Percentiles rank a stretch among this genome's conserved stretches.
Conservation (phyloP, 345 rosid genomes). For the Dipteronia sinensis region DNA sequence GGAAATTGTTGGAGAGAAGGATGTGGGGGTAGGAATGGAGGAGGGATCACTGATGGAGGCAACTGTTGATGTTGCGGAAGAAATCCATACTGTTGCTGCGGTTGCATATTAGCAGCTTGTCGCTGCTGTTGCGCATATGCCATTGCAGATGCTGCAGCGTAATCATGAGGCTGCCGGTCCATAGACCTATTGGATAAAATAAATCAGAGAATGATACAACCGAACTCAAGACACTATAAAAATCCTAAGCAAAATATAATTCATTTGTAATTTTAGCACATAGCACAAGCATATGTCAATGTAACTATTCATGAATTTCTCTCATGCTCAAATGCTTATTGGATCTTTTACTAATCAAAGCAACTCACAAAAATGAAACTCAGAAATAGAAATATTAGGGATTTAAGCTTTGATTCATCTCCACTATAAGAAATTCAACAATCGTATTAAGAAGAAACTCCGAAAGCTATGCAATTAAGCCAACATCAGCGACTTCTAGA, state of each 20-base stretch:
- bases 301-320: neutral
- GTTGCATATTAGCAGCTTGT: slow-evolving; percentile 63
- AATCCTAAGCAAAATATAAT: neutral
- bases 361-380: no score
- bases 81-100: slow-evolving; percentile 71
- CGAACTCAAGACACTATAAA: neutral
- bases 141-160: slow-evolving; percentile 63
- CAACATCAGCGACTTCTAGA: no score
- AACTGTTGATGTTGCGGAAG: slow-evolving; percentile 83
- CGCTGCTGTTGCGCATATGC: slow-evolving; percentile 65
- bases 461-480: no score
- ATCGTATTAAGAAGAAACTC: no score
- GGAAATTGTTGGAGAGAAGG: slow-evolving; percentile 86
- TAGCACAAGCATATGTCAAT: neutral
- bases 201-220: no score
- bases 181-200: slow-evolving; percentile 14
- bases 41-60: slow-evolving; percentile 50
- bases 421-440: no score
- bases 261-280: neutral
- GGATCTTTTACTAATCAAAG: neutral
- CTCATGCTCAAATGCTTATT: neutral
- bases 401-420: no score
- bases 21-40: slow-evolving; percentile 73
- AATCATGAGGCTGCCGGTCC: slow-evolving; percentile 56
- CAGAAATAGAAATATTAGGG: no score